phyloP scores from a whole-genome alignment of 2,329 filamentous ascomycete genomes.

The Rugonectria rugulosa region DNA sequence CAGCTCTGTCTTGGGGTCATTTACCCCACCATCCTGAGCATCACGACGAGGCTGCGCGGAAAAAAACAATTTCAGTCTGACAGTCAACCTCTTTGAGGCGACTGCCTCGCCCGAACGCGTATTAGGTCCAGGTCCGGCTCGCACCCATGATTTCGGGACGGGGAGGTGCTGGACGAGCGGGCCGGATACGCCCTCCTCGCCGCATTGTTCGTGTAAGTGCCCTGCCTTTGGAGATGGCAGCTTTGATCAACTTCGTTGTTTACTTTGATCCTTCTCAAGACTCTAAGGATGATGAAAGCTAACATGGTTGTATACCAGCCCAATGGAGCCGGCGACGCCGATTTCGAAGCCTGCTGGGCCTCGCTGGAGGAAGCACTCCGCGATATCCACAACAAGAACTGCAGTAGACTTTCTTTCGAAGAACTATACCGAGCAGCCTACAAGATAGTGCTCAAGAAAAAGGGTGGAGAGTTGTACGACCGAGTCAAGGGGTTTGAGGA shows the following conservation, averaged over 20 bases:
- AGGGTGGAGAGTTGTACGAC: constrained; percentile 82
- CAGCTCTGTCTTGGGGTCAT: background rate
- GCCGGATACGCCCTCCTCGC: constrained; percentile 54
- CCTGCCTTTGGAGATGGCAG: too few relatives aligned
- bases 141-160: constrained; percentile 57
- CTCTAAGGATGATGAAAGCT: background rate
- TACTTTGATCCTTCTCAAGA: background rate
- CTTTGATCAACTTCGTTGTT: too few relatives aligned
- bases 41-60: constrained; percentile 1
- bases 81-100: background rate
- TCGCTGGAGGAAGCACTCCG: constrained; percentile 77
- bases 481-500: constrained; percentile 82
- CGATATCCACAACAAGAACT: constrained; percentile 93
- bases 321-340: constrained; percentile 62
- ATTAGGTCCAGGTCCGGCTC: background rate
- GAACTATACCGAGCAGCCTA: constrained; percentile 94
- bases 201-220: constrained; percentile 52
- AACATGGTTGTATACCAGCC: constrained; percentile 38
- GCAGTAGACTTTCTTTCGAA: constrained; percentile 90
- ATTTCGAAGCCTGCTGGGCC: constrained; percentile 88
- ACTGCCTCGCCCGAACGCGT: background rate
- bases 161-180: constrained; percentile 50
- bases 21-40: constrained; percentile 23
- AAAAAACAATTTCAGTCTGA: background rate
- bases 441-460: constrained; percentile 89